A percentile compares a stretch with the other conserved stretches of the same genome.
phyloP scores from a whole-genome alignment of 1,284 basidiomycete species.

The Cystobasidium slooffiae region DNA sequence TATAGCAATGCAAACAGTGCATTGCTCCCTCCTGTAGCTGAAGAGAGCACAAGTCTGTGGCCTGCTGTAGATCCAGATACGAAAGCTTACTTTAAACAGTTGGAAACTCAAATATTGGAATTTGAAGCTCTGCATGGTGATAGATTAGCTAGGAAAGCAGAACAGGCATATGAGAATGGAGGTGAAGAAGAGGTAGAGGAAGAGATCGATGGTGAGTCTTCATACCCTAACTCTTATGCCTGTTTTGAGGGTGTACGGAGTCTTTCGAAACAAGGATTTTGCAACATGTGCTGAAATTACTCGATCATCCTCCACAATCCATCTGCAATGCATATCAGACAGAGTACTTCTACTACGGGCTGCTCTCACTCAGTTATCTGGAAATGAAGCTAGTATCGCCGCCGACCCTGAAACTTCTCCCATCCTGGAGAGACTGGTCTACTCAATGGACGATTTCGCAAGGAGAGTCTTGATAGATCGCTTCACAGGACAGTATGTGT shows the following conservation, averaged over 20 bases:
- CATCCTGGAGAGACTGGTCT: constrained; percentile 80
- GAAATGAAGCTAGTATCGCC: constrained; percentile 82
- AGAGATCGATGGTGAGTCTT: constrained; percentile 49
- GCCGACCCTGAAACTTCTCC: constrained; percentile 90
- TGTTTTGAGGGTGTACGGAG: neutral
- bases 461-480: constrained; percentile 83
- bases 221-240: neutral
- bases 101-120: constrained; percentile 52
- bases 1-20: neutral
- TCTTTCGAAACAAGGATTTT: neutral
- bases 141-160: constrained; percentile 29
- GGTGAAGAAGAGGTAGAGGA: constrained; percentile 48
- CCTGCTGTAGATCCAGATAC: constrained; percentile 52
- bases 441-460: constrained; percentile 93
- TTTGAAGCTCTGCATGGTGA: constrained; percentile 46
- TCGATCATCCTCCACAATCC: constrained; percentile 13
- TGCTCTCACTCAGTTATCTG: constrained; percentile 78
- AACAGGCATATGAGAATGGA: constrained; percentile 26
- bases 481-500: constrained; percentile 76
- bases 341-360: constrained; percentile 80
- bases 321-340: constrained; percentile 61
- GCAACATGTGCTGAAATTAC: neutral
- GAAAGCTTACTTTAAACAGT: constrained; percentile 53
- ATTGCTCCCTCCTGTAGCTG: neutral
- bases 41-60: constrained; percentile 41